These are phyloP conservation scores for Venturia asperata DNA, from an alignment of 2,329 filamentous ascomycete species.

Conservation along the genomic window DNA sequence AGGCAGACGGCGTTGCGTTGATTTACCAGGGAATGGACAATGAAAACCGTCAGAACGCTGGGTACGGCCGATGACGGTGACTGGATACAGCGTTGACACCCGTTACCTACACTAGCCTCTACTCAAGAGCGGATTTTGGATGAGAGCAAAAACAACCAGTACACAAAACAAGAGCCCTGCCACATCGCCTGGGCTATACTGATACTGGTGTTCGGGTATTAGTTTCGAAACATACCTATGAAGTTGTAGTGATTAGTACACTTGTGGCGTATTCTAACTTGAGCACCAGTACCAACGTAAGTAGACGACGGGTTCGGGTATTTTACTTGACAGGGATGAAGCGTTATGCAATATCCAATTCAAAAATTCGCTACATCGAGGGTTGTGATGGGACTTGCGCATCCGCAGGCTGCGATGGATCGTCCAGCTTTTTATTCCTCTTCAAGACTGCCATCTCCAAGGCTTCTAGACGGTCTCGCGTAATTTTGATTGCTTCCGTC, in stretches of 20 bases:
- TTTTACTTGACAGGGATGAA: no score
- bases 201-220: no score
- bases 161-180: no score
- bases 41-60: not conserved
- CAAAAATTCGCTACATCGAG: not conserved
- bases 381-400: not conserved
- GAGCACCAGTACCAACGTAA: no score
- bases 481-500: constrained; percentile 73
- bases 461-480: constrained; percentile 73
- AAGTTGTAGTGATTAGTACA: not conserved
- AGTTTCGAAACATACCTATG: no score
- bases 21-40: not conserved
- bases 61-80: not conserved
- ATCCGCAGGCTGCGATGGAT: not conserved
- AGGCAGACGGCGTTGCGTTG: not conserved
- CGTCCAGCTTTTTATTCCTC: constrained; percentile 29
- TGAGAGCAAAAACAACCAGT: no score
- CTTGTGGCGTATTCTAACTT: not conserved
- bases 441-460: constrained; percentile 66
- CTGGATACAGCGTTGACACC: not conserved
- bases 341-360: not conserved
- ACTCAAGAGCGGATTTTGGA: no score
- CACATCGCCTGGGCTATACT: not conserved
- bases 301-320: no score
- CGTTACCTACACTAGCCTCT: not conserved